Base-by-base conservation (phyloP, 2,329 filamentous ascomycete genomes). In the Alternaria sp. region DNA sequence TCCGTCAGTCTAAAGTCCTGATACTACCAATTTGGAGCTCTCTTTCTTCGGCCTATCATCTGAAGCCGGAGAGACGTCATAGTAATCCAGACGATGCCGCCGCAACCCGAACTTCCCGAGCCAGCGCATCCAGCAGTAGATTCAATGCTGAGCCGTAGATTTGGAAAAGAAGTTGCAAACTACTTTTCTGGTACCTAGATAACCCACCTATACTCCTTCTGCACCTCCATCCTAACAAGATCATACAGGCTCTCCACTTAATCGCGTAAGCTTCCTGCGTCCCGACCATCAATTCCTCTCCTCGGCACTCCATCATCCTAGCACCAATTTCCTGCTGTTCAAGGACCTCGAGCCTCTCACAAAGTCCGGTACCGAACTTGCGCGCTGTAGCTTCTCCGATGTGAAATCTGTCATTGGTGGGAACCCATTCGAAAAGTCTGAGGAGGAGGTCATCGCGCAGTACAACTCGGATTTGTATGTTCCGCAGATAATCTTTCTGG, bases 401-500 rank as follows among this genome's bases (percentile, higher is more conserved):
- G 83, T 98, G 23, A 80, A 85, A 67, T 76, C 85, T 8, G 79
- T 98, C 39, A 86, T 95, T 21, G 90, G 91, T 1, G 72, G 84
- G 2, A 86, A 92, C 54, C 88, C 90, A 0, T 97, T 93, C 75
- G 83, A 81, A 21, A 83, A 84, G 66, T 82, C 83, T 1, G 94
- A 98, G 75, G 87, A 89, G 66, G 88, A 95, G 44, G 75, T 88
- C 65, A 84, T 96, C 60, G 85, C 86, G 70, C 80, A 83, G 31
- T 97, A 88, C 77, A 89, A 97, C 78, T 96, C 91, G 29, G 80
- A 83, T 4, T 80, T 85, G 53, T 86, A 86, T 14, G 78, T 82
- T 21, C 89, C 93, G 3, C 84, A 92, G 62, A 82, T 97, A 51
- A 82, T 98, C 51, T 97, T 98, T 74, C 80, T 98, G 28, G 94